Evolutionary conservation across 768 basidiomycete genomes (phyloP).

Genomic region (Boletus subcaerulescens): DNA sequence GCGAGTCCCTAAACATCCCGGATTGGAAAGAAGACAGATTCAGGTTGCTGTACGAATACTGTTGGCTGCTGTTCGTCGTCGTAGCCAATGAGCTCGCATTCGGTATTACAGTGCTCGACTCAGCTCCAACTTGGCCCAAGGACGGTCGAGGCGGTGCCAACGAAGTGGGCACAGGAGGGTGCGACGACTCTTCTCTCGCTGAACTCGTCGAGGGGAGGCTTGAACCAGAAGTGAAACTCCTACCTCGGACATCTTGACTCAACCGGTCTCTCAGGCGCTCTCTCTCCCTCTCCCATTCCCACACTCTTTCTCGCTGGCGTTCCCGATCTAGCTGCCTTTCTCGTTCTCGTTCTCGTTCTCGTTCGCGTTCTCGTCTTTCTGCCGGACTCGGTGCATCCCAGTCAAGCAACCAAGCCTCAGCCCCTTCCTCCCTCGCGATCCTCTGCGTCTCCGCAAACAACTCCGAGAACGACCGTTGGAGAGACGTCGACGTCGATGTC

Average conservation of each 20-base stretch:
- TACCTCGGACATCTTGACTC: conserved; percentile 14
- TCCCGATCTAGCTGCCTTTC: conserved; percentile 13
- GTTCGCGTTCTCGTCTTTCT: conserved; percentile 7
- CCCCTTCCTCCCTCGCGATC: conserved; percentile 6
- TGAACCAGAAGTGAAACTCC: conserved; percentile 11
- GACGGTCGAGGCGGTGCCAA: conserved; percentile 3
- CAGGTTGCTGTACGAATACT: conserved; percentile 30
- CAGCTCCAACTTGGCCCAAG: conserved; percentile 8
- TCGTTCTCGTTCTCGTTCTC: conserved; percentile 1
- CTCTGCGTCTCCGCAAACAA: conserved; percentile 19
- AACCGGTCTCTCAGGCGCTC: conserved; percentile 17
- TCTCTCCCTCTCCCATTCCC: conserved; percentile 22
- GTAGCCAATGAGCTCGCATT: neutral
- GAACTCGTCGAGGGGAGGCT: conserved; percentile 15
- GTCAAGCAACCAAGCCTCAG: conserved; percentile 12
- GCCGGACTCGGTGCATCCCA: conserved; percentile 16
- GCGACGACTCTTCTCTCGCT: conserved; percentile 16
- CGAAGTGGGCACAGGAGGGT: neutral
- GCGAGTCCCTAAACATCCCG: conserved; percentile 32
- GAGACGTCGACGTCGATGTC: conserved; percentile 4
- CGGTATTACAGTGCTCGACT: neutral
- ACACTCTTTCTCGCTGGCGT: conserved; percentile 12
- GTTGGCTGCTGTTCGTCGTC: conserved; percentile 11
- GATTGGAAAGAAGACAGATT: conserved; percentile 32
- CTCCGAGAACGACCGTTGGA: conserved; percentile 24